Evolutionary conservation across 192 early-diverging fungal genomes (phyloP), one percentile per base, ranked within the genome.

Genomic region (Coemansia sp.): DNA sequence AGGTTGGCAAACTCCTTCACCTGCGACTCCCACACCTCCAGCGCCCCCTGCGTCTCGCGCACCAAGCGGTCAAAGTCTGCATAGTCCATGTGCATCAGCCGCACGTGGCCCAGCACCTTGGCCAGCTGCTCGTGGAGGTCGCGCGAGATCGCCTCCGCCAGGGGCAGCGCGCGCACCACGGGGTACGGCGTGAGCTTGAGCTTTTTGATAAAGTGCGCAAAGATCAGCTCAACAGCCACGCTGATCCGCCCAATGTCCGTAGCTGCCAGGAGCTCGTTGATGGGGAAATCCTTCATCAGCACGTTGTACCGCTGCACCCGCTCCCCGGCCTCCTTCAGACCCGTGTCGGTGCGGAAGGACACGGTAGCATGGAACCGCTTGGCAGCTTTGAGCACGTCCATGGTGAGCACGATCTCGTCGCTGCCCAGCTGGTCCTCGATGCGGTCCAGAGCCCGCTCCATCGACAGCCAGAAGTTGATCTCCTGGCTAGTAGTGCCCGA

Each of bases 331-430:
- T 98, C 97, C 77, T 98, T 98, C 19, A 99, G 84, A 35, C 96
- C 95, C 1, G 97, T 99, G 78, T 99, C 98, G 10, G 97, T 93
- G 67, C 93, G 90, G 77, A 99, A 99, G 69, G 91, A 93, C 63
- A 97, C 92, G 21, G 98, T 99, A 0, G 96, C 95, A 68, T 98
- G 96, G 86, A 95, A 99, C 27, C 98, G 91, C 83, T 99, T 99
- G 13, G 98, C 98, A 34, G 93, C 88, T 71, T 93, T 95, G 67
- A 99, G 85, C 48, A 98, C 90, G 42, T 97, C 95, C 64, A 99
- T 86, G 7, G 97, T 95, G 37, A 99, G 82, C 53, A 93, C 88
- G 54, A 94, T 88, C 78, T 92, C 88, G 61, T 97, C 94, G 76
- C 91, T 92, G 84, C 93, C 93, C 37, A 99, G 81, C 83, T 97